Conservation (phyloP, 805 yeast genomes). For the Candida orba region DNA sequence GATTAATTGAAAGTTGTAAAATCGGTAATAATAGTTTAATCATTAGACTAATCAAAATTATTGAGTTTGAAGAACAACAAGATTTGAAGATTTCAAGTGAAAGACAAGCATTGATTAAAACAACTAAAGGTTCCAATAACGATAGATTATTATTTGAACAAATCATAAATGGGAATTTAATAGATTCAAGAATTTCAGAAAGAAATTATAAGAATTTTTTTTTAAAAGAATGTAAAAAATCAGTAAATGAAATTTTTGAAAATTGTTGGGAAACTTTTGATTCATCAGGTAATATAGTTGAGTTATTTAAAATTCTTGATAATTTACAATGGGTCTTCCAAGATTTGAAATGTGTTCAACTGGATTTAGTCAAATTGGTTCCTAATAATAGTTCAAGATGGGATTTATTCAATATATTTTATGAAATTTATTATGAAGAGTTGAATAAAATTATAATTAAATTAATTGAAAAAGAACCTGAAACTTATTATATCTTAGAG, state of each 20-base stretch:
- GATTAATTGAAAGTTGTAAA: slow-evolving; percentile 65
- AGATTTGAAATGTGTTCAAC: slow-evolving; percentile 62
- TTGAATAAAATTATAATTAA: slow-evolving; percentile 57
- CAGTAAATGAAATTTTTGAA: slow-evolving; percentile 60
- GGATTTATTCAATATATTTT: slow-evolving; percentile 59
- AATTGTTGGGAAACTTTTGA: slow-evolving; percentile 52
- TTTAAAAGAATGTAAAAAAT: slow-evolving; percentile 46
- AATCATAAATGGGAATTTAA: slow-evolving; percentile 32
- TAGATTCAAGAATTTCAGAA: slow-evolving; percentile 31
- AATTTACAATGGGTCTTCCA: slow-evolving; percentile 79
- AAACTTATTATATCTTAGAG: slow-evolving; percentile 64
- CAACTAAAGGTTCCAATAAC: slow-evolving; percentile 13
- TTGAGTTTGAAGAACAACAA: slow-evolving; percentile 74
- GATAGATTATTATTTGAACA: slow-evolving; percentile 27
- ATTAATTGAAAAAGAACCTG: slow-evolving; percentile 65
- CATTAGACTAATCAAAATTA: slow-evolving; percentile 63
- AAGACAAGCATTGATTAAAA: slow-evolving; percentile 10
- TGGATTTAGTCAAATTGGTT: slow-evolving; percentile 49
- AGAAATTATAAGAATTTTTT: slow-evolving; percentile 61
- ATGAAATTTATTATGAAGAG: slow-evolving; percentile 59
- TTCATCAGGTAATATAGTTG: slow-evolving; percentile 30
- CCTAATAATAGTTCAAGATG: slow-evolving; percentile 68
- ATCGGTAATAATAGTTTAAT: slow-evolving; percentile 62
- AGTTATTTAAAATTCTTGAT: slow-evolving; percentile 50
- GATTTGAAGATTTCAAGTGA: slow-evolving; percentile 46